Percentiles rank a stretch among this genome's conserved stretches.
These are phyloP conservation scores for Hygrophila difformis DNA, from an alignment of 257 asterid genomes.

Conservation along the genomic window DNA sequence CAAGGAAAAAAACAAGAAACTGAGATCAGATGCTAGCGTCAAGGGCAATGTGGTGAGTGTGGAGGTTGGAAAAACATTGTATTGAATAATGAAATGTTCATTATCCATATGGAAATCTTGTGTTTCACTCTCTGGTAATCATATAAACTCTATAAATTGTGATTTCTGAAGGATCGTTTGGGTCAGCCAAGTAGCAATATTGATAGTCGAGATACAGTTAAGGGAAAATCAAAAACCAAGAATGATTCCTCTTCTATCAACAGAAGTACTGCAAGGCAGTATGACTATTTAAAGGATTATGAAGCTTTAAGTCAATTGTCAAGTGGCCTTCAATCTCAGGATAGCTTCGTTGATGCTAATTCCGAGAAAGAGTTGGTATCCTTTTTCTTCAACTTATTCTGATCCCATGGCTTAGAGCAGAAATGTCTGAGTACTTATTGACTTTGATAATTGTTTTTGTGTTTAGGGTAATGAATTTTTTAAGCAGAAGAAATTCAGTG, in stretches of 20 bases:
- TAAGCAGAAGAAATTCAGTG: slow-evolving; percentile 80
- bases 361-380: slow-evolving; percentile 93
- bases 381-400: slow-evolving; percentile 6
- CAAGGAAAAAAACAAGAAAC: slow-evolving; percentile 68
- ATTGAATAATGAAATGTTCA: background rate
- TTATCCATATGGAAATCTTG: no score
- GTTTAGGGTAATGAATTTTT: slow-evolving; percentile 79
- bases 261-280: slow-evolving; percentile 25
- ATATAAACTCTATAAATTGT: slow-evolving; percentile 7
- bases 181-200: slow-evolving; percentile 27
- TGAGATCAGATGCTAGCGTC: slow-evolving; percentile 40
- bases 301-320: slow-evolving; percentile 55
- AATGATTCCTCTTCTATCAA: slow-evolving; percentile 21
- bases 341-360: slow-evolving; percentile 63
- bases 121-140: background rate
- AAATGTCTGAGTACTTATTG: slow-evolving; percentile 9
- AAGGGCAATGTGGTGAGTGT: slow-evolving; percentile 27
- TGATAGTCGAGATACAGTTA: slow-evolving; percentile 23
- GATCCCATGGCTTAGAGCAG: slow-evolving; percentile 7
- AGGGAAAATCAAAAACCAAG: slow-evolving; percentile 22
- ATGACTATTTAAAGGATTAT: slow-evolving; percentile 43
- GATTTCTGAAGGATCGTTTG: slow-evolving; percentile 24
- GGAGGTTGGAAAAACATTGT: no score
- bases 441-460: slow-evolving; percentile 10
- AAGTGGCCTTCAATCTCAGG: slow-evolving; percentile 36